Conservation (phyloP, 2,329 filamentous ascomycete species). For the Amauroascus verrucosus region DNA sequence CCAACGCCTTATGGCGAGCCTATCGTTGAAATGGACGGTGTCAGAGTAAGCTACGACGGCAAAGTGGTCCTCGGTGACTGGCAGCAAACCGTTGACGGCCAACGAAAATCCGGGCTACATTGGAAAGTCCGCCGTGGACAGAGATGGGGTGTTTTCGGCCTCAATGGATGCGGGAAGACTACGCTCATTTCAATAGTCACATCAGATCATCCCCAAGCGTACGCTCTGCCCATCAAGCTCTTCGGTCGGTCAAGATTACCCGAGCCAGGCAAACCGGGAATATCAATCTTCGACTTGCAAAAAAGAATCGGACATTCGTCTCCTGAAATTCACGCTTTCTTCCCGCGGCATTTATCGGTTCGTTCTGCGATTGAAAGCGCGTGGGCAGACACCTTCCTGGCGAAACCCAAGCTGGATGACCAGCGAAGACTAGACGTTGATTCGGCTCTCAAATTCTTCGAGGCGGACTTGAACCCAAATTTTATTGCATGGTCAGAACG, state of each 20-base stretch:
- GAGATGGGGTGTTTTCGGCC: conserved; percentile 84
- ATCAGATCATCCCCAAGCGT: conserved; percentile 91
- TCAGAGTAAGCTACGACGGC: conserved; percentile 67
- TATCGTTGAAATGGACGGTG: conserved; percentile 78
- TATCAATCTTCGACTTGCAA: conserved; percentile 90
- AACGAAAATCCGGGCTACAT: conserved; percentile 51
- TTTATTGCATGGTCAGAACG: conserved; percentile 1
- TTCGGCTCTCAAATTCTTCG: conserved; percentile 65
- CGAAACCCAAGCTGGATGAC: conserved; percentile 54
- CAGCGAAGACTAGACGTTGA: conserved; percentile 53
- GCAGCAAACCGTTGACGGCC: conserved; percentile 48
- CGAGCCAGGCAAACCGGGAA: conserved; percentile 56
- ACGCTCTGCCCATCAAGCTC: conserved; percentile 73
- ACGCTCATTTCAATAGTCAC: conserved; percentile 86
- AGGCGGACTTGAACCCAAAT: conserved; percentile 59
- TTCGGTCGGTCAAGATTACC: conserved; percentile 77
- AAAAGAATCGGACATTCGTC: conserved; percentile 82
- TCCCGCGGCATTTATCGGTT: conserved; percentile 66
- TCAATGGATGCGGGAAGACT: conserved; percentile 91
- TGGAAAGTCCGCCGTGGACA: conserved; percentile 79
- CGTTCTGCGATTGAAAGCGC: conserved; percentile 70
- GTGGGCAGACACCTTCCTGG: conserved; percentile 79
- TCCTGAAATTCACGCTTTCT: conserved; percentile 87
- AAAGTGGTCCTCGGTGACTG: conserved; percentile 74
- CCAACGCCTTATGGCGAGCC: conserved; percentile 47